Evolutionary conservation across 768 basidiomycete genomes (phyloP), one percentile per base, ranked within the genome.

Genomic region (Rhodotorula sphaerocarpa): DNA sequence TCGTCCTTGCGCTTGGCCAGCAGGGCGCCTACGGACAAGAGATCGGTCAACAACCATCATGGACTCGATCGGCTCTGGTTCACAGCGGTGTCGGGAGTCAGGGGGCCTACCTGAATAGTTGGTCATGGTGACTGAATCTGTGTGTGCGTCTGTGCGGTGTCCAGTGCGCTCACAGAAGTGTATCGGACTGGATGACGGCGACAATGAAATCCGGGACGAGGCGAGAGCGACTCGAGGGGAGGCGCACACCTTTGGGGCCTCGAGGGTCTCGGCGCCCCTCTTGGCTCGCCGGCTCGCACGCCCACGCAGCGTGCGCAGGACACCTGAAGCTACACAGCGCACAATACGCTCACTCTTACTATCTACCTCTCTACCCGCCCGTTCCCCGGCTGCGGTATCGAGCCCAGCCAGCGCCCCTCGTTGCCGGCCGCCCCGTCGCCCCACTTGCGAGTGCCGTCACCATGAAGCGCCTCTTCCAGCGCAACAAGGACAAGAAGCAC

Each of bases 391-490:
- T 39, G 36, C 36, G 36, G 9, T 39, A 39, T 16, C 36, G 36
- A 39, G 15, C 50, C 31, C 47, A 15, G 3, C 20, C 28, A 11
- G 16, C 31, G 25, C 16, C 27, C 31, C 50, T 46, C 53, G 28
- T 14, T 41, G 48, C 55, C 9, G 23, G 23, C 43, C 16, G 12
- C 33, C 43, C 4, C 30, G 10, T 23, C 25, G 3, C 21, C 21
- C 28, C 30, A 9, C 43, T 6, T 31, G 14, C 14, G 34, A 34
- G 7, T n/a, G 7, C 31, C 16, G 30, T 1, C 16, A 21, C 30
- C 27, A 64, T 64, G 63, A 64, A 64, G 47, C 56, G 63, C 6
- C 48, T 64, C 28, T 64, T 64, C 43, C 55, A 55, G 30, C 36
- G 36, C 36, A n/a, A n/a, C n/a, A 64, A 64, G 48, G 20, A 44